These are phyloP conservation scores for Nothophaeocryptopus gaeumannii DNA, from an alignment of 2,329 filamentous ascomycete genomes.

Conservation along the genomic window DNA sequence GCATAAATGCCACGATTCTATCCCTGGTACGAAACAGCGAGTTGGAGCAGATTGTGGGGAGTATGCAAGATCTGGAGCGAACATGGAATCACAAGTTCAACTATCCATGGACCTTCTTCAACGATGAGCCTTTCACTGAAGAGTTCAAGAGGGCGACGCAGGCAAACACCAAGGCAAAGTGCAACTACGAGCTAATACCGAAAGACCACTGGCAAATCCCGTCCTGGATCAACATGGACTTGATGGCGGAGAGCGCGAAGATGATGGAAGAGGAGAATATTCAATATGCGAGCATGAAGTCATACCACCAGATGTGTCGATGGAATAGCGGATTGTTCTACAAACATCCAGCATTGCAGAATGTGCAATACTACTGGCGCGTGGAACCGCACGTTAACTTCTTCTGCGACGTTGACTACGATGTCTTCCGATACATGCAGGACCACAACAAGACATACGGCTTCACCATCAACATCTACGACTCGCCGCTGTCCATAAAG, in stretches of 20 bases:
- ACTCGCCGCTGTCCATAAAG: constrained; percentile 80
- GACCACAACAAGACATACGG: constrained; percentile 99
- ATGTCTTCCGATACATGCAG: constrained; percentile 96
- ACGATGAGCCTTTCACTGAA: constrained; percentile 87
- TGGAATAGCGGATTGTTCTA: constrained; percentile 99
- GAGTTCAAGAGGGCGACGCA: constrained; percentile 85
- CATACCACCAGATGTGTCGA: constrained; percentile 98
- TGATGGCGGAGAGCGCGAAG: constrained; percentile 80
- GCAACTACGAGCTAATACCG: constrained; percentile 84
- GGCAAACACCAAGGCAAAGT: constrained; percentile 82
- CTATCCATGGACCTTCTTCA: constrained; percentile 99
- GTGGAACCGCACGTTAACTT: constrained; percentile 98
- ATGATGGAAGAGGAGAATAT: constrained; percentile 80
- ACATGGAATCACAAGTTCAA: constrained; percentile 99
- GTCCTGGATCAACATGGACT: constrained; percentile 83
- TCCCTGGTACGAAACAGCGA: constrained; percentile 92
- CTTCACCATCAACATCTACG: constrained; percentile 97
- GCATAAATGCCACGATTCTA: constrained; percentile 90
- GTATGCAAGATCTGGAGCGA: constrained; percentile 86
- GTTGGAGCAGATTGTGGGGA: constrained; percentile 75
- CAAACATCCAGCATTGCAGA: constrained; percentile 81
- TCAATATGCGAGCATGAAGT: constrained; percentile 83
- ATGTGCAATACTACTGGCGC: constrained; percentile 93
- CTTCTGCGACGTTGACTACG: constrained; percentile 98
- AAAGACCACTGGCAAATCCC: constrained; percentile 91